Percentiles rank a stretch among this genome's conserved stretches.
phyloP scores from a whole-genome alignment of 192 early-diverging fungal species.

The Backusella psychrophila region DNA sequence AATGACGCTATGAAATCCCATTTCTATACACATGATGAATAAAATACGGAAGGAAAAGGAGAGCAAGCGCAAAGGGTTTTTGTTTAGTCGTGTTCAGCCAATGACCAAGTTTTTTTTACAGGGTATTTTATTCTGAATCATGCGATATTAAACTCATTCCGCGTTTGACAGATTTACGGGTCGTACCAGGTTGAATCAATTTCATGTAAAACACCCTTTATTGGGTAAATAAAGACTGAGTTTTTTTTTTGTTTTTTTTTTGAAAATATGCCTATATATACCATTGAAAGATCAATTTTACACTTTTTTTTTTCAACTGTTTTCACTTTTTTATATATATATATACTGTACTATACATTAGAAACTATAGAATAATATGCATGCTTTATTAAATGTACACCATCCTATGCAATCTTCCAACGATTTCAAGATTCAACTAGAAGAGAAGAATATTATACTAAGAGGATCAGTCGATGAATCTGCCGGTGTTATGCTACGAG shows the following conservation, averaged over 20 bases:
- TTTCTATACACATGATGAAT: background rate
- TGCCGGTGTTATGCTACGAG: constrained; percentile 49
- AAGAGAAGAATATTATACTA: constrained; percentile 35
- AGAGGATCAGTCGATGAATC: constrained; percentile 40
- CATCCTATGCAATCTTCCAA: constrained; percentile 7
- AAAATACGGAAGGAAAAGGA: background rate
- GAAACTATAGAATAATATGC: background rate
- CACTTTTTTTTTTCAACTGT: too few species aligned
- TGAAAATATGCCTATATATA: background rate
- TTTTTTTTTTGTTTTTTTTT: background rate
- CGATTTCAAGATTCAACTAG: constrained; percentile 32
- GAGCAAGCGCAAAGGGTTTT: background rate
- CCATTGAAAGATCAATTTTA: too few species aligned
- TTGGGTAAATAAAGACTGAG: background rate
- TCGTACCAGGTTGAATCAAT: background rate
- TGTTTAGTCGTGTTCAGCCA: background rate
- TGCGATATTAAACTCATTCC: background rate
- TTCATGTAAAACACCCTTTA: background rate
- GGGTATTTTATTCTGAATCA: background rate
- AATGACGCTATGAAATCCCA: background rate
- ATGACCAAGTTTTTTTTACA: background rate
- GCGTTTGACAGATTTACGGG: background rate
- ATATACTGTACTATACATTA: background rate
- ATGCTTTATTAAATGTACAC: constrained; percentile 11
- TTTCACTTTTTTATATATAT: too few species aligned